Percentiles rank a stretch among this genome's conserved stretches.
Evolutionary conservation across 805 yeast species (phyloP).

Genomic region (Ogataea haglerorum): DNA sequence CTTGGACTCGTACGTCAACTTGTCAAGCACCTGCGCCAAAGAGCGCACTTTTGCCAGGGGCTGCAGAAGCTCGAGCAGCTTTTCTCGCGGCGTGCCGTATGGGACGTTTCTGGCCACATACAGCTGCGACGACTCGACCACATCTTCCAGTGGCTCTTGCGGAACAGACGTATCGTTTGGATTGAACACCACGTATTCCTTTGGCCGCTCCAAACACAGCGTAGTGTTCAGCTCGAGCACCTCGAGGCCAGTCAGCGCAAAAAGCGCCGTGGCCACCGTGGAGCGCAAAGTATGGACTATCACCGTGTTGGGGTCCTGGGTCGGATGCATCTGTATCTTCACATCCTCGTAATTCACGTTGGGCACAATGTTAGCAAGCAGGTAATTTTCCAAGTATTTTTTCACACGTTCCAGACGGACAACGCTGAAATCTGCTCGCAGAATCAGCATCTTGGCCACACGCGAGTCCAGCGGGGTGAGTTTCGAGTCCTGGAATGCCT

Average conservation of each 20-base stretch:
- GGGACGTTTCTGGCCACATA: conserved; percentile 42
- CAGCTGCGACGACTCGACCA: conserved; percentile 31
- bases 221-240: conserved; percentile 32
- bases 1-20: conserved; percentile 45
- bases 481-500: conserved; percentile 22
- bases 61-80: conserved; percentile 39
- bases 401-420: conserved; percentile 35
- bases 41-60: conserved; percentile 39
- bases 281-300: conserved; percentile 51
- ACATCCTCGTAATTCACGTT: conserved; percentile 33
- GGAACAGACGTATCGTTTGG: conserved; percentile 50
- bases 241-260: conserved; percentile 39
- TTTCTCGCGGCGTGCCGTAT: conserved; percentile 38
- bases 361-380: conserved; percentile 42
- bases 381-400: conserved; percentile 42
- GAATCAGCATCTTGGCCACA: conserved; percentile 23
- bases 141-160: conserved; percentile 39
- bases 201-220: conserved; percentile 41
- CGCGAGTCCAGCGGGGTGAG: conserved; percentile 28
- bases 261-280: conserved; percentile 52
- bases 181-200: conserved; percentile 35
- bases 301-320: conserved; percentile 35
- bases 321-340: conserved; percentile 28
- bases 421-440: conserved; percentile 21
- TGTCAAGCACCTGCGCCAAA: conserved; percentile 44